Evolutionary conservation across 106 monocot species (phyloP).

Genomic region (Phalaenopsis aphrodite): DNA sequence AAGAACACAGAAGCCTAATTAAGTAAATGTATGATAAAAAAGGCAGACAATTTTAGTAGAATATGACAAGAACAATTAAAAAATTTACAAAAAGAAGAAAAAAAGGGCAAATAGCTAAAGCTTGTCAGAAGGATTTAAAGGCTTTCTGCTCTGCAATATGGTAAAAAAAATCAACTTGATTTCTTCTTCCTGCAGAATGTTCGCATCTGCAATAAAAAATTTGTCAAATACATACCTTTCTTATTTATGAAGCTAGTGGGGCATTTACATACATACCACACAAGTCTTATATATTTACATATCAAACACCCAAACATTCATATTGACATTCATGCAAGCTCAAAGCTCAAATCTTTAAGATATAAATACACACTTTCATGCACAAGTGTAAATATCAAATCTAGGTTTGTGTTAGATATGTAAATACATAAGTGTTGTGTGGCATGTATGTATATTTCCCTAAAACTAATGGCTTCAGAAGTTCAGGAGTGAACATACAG

Average conservation of each 20-base stretch:
- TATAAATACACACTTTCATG: too few species aligned
- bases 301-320: too few species aligned
- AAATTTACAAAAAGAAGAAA: neutral
- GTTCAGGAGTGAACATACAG: constrained; percentile 5
- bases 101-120: neutral
- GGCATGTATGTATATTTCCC: too few species aligned
- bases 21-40: neutral
- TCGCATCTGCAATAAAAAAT: neutral
- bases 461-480: too few species aligned
- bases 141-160: neutral
- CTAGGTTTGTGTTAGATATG: too few species aligned
- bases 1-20: neutral
- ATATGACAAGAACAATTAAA: neutral
- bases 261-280: too few species aligned
- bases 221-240: neutral
- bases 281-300: too few species aligned
- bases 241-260: neutral
- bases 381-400: too few species aligned
- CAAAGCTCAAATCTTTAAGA: too few species aligned
- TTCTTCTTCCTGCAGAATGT: neutral
- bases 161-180: neutral
- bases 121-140: neutral
- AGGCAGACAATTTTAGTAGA: neutral
- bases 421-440: too few species aligned
- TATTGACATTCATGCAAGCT: too few species aligned